A percentile compares a stretch with the other conserved stretches of the same genome.
These are phyloP conservation scores for Phaeosphaeriaceae sp. DNA, from an alignment of 2,329 filamentous ascomycete species.

Conservation along the genomic window DNA sequence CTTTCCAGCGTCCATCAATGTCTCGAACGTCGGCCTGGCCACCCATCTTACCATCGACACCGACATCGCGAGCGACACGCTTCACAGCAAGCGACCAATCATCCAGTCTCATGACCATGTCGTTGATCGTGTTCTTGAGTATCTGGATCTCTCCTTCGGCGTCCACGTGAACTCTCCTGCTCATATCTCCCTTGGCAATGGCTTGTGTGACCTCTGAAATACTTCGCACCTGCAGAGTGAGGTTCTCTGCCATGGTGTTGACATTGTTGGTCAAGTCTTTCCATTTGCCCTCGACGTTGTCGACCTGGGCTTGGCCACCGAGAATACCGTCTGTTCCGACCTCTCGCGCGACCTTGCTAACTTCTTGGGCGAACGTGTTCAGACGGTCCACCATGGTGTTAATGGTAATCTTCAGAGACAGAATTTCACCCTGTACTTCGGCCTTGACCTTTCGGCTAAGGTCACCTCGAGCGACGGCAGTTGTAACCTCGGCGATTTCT, in stretches of 20 bases:
- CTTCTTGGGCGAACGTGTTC: slow-evolving; percentile 69
- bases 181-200: slow-evolving; percentile 95
- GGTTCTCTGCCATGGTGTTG: slow-evolving; percentile 71
- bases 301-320: slow-evolving; percentile 69
- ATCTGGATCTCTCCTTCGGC: slow-evolving; percentile 94
- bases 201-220: slow-evolving; percentile 95
- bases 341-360: slow-evolving; percentile 70
- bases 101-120: slow-evolving; percentile 95
- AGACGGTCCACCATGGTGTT: slow-evolving; percentile 72
- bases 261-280: slow-evolving; percentile 72
- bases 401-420: slow-evolving; percentile 82
- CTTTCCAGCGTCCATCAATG: slow-evolving; percentile 94
- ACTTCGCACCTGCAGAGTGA: slow-evolving; percentile 76
- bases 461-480: slow-evolving; percentile 60
- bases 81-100: slow-evolving; percentile 97
- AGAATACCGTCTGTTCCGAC: slow-evolving; percentile 70
- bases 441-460: slow-evolving; percentile 60
- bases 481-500: slow-evolving; percentile 62
- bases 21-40: slow-evolving; percentile 94
- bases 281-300: slow-evolving; percentile 72
- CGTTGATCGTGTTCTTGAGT: slow-evolving; percentile 95
- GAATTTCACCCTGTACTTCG: slow-evolving; percentile 60
- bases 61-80: slow-evolving; percentile 93
- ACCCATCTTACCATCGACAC: slow-evolving; percentile 98
- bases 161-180: slow-evolving; percentile 92